Conservation (phyloP, 2,329 filamentous ascomycete genomes). For the Sphaerostilbella broomeana region DNA sequence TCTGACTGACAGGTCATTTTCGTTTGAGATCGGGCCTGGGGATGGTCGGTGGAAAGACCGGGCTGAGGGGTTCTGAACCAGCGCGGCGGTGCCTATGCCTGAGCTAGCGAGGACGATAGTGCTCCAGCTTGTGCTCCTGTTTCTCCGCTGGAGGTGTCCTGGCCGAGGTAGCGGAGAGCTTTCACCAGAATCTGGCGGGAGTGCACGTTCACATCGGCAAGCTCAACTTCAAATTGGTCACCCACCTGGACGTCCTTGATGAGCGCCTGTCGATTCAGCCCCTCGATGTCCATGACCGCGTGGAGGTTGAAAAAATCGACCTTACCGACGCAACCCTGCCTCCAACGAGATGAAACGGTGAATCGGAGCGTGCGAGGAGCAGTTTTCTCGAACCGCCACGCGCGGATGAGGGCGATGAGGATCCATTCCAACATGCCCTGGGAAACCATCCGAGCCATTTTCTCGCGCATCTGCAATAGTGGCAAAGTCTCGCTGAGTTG, state of each 20-base stretch:
- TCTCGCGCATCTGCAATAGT: conserved; percentile 47
- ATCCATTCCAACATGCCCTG: conserved; percentile 47
- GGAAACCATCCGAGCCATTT: conserved; percentile 39
- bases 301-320: conserved; percentile 45
- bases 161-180: conserved; percentile 30
- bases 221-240: conserved; percentile 50
- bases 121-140: too few species aligned
- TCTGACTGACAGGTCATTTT: too few species aligned
- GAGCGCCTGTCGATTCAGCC: conserved; percentile 31
- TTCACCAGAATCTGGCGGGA: conserved; percentile 39
- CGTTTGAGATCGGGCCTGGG: too few species aligned
- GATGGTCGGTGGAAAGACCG: too few species aligned
- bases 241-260: conserved; percentile 40
- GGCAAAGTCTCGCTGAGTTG: conserved; percentile 41
- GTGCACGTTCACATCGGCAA: conserved; percentile 48
- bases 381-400: conserved; percentile 48
- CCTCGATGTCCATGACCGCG: conserved; percentile 35
- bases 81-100: conserved; percentile 1
- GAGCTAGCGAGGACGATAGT: background rate
- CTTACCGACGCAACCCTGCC: conserved; percentile 32
- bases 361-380: conserved; percentile 45
- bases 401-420: conserved; percentile 53
- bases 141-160: background rate
- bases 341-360: conserved; percentile 35
- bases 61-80: background rate